phyloP scores from a whole-genome alignment of 257 asterid species.

The Solanum peruvianum region DNA sequence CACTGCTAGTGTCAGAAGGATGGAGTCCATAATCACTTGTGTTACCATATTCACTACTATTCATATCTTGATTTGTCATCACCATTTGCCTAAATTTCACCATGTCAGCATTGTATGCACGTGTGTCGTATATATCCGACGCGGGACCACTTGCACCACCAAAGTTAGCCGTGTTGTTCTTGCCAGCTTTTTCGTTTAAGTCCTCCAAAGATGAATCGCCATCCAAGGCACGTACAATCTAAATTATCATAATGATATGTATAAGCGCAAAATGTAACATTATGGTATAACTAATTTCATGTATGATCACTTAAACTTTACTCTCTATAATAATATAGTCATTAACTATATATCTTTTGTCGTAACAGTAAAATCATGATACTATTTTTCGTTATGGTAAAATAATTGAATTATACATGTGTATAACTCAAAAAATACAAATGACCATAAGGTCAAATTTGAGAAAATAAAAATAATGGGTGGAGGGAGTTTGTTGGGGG shows the following conservation, averaged over 20 bases:
- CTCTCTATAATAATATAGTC: background rate
- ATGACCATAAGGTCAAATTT: background rate
- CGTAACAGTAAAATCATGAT: background rate
- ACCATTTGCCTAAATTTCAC: constrained; percentile 73
- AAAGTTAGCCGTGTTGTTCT: background rate
- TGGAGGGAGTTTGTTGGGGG: too few species aligned
- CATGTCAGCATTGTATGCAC: constrained; percentile 84
- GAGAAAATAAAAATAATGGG: too few species aligned
- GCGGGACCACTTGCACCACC: constrained; percentile 9
- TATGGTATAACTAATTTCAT: background rate
- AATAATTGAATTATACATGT: background rate
- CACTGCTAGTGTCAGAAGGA: constrained; percentile 40
- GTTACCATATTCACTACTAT: constrained; percentile 45
- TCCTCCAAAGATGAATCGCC: constrained; percentile 72
- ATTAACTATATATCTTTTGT: background rate
- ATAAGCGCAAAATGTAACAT: background rate
- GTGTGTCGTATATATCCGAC: constrained; percentile 31
- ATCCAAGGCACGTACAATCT: constrained; percentile 67
- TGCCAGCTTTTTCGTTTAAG: constrained; percentile 44
- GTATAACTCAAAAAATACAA: background rate
- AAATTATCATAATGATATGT: background rate
- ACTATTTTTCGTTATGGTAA: background rate
- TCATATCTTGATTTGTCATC: constrained; percentile 34
- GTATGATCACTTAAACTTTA: background rate
- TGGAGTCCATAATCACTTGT: constrained; percentile 51